Base-by-base conservation (phyloP, 345 rosid species). In the Diplotaxis tenuifolia region DNA sequence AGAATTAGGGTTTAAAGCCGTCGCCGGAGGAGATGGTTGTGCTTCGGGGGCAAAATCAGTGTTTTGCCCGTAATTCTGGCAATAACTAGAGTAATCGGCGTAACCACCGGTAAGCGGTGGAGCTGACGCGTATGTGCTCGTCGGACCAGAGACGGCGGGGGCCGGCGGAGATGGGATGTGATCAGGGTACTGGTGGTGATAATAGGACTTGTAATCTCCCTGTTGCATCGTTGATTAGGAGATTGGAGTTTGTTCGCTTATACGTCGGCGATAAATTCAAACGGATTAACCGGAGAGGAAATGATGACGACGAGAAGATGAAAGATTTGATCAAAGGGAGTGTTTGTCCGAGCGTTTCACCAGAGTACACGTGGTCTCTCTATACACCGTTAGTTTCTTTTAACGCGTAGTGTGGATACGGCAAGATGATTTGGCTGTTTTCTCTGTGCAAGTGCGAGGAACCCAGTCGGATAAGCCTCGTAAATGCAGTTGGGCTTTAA, bases 181-280 rank as follows among this genome's bases (percentile, higher is more conserved):
- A 14, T 84, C 81, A 66, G 88, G 76, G 65, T 68, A 83, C 34
- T 83, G 88, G 9, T 82, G 85, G 9, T 80, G 80, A 58, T 86
- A 87, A 31, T 83, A 89, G 61, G 96, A 84, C 67, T 77, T 73
- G 87, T 84, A 90, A 54, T 95, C 98, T 71, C 96, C 98, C 73
- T 82, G 96, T 57, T 89, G 90, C 90, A 87, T 87, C 63, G 78
- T 62, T 75, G 74, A 28, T 72, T n/a, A n/a, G 28, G 28, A 2
- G 28, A 25, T 25, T 25, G 28, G 28, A 25, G 28, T 3, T 25
- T 5, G 28, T 25, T 25, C 4, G 28, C 28, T n/a, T n/a, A n/a
- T n/a, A n/a, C n/a, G n/a, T n/a, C n/a, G n/a, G n/a, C n/a, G n/a
- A n/a, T n/a, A n/a, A n/a, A n/a, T n/a, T n/a, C n/a, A n/a, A n/a